Evolutionary conservation across 495 filamentous ascomycete genomes (phyloP).

Genomic region (Penicillium dipodomyicola): DNA sequence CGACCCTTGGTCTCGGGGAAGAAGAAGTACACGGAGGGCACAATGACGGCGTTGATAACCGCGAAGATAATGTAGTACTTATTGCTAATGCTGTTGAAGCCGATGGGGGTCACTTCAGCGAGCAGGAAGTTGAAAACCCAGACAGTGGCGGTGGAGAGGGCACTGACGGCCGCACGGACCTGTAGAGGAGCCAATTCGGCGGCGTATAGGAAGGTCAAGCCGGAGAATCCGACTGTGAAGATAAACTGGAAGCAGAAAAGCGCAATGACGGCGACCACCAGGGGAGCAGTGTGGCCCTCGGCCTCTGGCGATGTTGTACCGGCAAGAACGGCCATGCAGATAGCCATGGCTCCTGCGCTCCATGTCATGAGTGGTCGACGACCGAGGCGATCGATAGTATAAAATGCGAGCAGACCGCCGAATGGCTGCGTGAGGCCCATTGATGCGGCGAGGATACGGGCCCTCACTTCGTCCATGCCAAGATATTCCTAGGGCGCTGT

Average conservation of each 20-base stretch:
- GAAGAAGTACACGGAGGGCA: not conserved
- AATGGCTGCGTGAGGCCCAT: conserved; percentile 75
- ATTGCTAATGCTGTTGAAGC: not conserved
- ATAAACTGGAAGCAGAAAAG: conserved; percentile 44
- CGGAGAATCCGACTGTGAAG: conserved; percentile 52
- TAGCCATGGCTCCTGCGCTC: conserved; percentile 52
- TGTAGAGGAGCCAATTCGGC: conserved; percentile 55
- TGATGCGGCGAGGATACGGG: conserved; percentile 71
- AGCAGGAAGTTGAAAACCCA: not conserved
- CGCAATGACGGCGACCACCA: conserved; percentile 42
- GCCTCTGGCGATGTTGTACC: conserved; percentile 44
- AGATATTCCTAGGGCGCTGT: conserved; percentile 45
- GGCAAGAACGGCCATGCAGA: conserved; percentile 56
- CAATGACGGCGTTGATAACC: not conserved
- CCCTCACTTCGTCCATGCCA: conserved; percentile 66
- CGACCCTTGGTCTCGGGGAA: not conserved
- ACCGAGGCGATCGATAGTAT: conserved; percentile 70
- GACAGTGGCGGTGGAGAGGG: not conserved
- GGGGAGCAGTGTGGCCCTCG: conserved; percentile 29
- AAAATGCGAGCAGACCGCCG: conserved; percentile 71
- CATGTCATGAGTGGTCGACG: conserved; percentile 64
- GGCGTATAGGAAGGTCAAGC: conserved; percentile 63
- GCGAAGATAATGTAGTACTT: not conserved
- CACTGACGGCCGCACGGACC: not conserved
- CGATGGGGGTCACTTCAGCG: not conserved